A percentile compares a stretch with the other conserved stretches of the same genome.
phyloP scores from a whole-genome alignment of 164 flowering plant species.

The Piper betle region DNA sequence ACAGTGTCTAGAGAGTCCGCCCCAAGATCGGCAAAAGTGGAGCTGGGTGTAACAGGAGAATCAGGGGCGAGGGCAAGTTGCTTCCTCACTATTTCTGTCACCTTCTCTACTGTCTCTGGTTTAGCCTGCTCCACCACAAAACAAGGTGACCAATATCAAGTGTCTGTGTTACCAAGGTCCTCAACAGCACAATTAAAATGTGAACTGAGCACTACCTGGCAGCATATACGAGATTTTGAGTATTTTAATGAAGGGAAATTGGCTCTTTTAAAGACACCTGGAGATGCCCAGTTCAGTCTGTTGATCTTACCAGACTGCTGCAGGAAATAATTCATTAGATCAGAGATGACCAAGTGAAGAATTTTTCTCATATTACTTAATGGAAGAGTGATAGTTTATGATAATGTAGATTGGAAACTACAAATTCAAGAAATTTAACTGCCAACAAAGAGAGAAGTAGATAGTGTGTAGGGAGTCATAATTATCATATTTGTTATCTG shows the following conservation, averaged over 20 bases:
- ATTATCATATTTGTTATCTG: too few relatives aligned
- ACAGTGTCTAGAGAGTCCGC: conserved; percentile 57
- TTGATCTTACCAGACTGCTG: background rate
- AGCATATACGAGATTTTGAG: background rate
- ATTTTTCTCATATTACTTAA: too few relatives aligned
- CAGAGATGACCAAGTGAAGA: too few relatives aligned
- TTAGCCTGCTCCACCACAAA: conserved; percentile 22
- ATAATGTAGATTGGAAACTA: too few relatives aligned
- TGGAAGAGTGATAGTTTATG: too few relatives aligned
- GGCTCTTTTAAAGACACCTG: background rate
- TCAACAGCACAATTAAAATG: background rate
- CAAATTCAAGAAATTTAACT: too few relatives aligned
- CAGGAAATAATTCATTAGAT: background rate
- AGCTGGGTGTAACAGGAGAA: conserved; percentile 21
- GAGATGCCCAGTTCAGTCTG: background rate
- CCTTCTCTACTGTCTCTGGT: conserved; percentile 34
- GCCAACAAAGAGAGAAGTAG: too few relatives aligned
- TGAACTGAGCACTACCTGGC: background rate
- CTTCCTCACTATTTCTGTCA: conserved; percentile 33
- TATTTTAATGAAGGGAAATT: background rate
- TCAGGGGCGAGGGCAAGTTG: conserved; percentile 31
- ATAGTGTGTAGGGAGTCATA: too few relatives aligned
- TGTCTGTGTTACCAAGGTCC: background rate
- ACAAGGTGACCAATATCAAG: background rate
- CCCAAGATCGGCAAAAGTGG: conserved; percentile 34